phyloP scores from a whole-genome alignment of 2,329 filamentous ascomycete species.

The Botrytis fragariae region DNA sequence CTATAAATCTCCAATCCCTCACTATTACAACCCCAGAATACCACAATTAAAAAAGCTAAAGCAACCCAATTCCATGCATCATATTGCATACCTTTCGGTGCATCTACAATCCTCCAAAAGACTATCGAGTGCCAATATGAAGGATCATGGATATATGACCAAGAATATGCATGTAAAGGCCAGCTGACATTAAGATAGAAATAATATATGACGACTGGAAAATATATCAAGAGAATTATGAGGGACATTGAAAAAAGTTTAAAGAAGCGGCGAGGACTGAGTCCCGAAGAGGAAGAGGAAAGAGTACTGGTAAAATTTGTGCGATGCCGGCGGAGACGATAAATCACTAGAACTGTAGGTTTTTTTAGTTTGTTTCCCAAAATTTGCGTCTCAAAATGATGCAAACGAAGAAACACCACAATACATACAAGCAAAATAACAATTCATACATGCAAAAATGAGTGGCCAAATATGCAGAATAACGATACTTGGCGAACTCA shows the following conservation, averaged over 20 bases:
- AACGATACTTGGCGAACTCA: slow-evolving; percentile 56
- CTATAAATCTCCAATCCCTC: slow-evolving; percentile 57
- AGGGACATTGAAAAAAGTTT: slow-evolving; percentile 58
- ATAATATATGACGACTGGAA: slow-evolving; percentile 53
- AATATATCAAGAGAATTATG: slow-evolving; percentile 47
- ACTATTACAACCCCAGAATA: slow-evolving; percentile 62
- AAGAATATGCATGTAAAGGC: slow-evolving; percentile 47
- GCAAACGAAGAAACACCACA: neutral
- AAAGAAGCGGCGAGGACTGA: slow-evolving; percentile 59
- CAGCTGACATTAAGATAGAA: slow-evolving; percentile 49
- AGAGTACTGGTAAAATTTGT: slow-evolving; percentile 56
- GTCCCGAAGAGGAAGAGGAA: slow-evolving; percentile 47
- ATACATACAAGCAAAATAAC: slow-evolving; percentile 56
- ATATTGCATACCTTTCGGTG: slow-evolving; percentile 44
- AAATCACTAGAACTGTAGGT: slow-evolving; percentile 53
- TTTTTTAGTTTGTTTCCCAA: neutral
- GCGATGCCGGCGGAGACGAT: slow-evolving; percentile 60
- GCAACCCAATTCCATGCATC: slow-evolving; percentile 58
- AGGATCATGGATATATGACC: slow-evolving; percentile 50
- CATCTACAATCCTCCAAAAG: slow-evolving; percentile 42
- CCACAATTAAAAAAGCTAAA: slow-evolving; percentile 54
- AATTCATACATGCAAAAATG: slow-evolving; percentile 51
- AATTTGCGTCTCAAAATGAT: rapidly evolving
- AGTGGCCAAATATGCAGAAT: slow-evolving; percentile 56
- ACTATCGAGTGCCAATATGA: slow-evolving; percentile 49